Conservation (phyloP, 176 grass and related monocot species). For the Triticum urartu region DNA sequence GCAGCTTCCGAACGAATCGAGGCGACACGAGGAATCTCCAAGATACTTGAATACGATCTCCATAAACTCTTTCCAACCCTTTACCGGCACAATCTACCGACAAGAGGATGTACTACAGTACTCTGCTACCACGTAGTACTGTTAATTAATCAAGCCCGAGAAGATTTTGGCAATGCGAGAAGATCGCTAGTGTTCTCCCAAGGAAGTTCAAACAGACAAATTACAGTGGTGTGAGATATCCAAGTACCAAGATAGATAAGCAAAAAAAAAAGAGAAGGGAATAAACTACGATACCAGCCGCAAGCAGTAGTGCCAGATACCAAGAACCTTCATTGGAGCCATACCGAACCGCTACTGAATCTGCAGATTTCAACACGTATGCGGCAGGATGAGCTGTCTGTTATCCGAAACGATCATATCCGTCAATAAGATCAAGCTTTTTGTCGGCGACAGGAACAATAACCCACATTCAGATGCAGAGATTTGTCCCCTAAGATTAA, state of each 20-base stretch:
- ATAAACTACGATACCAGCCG: slow-evolving; percentile 40
- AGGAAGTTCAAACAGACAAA: slow-evolving; percentile 30
- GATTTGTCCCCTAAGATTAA: slow-evolving; percentile 46
- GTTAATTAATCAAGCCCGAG: slow-evolving; percentile 25
- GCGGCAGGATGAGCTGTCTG: slow-evolving; percentile 43
- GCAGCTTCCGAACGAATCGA: slow-evolving; percentile 35
- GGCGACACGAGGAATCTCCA: slow-evolving; percentile 40
- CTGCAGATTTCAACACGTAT: slow-evolving; percentile 43
- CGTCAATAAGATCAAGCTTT: slow-evolving; percentile 42
- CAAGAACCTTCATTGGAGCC: slow-evolving; percentile 37
- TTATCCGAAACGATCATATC: slow-evolving; percentile 43
- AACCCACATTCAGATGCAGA: slow-evolving; percentile 39
- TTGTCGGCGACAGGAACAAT: slow-evolving; percentile 50
- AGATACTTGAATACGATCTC: slow-evolving; percentile 44
- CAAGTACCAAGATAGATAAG: slow-evolving; percentile 32
- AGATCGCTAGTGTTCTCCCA: slow-evolving; percentile 28
- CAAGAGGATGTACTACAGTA: slow-evolving; percentile 32
- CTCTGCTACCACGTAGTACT: background rate
- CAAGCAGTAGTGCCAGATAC: slow-evolving; percentile 26
- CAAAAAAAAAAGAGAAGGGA: background rate
- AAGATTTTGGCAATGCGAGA: slow-evolving; percentile 35
- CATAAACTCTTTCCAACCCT: slow-evolving; percentile 23
- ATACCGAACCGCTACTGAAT: slow-evolving; percentile 41
- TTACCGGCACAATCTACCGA: slow-evolving; percentile 45
- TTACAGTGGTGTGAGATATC: slow-evolving; percentile 41